Conservation (phyloP, 2,329 filamentous ascomycete genomes). For the Grosmannia huntii region DNA sequence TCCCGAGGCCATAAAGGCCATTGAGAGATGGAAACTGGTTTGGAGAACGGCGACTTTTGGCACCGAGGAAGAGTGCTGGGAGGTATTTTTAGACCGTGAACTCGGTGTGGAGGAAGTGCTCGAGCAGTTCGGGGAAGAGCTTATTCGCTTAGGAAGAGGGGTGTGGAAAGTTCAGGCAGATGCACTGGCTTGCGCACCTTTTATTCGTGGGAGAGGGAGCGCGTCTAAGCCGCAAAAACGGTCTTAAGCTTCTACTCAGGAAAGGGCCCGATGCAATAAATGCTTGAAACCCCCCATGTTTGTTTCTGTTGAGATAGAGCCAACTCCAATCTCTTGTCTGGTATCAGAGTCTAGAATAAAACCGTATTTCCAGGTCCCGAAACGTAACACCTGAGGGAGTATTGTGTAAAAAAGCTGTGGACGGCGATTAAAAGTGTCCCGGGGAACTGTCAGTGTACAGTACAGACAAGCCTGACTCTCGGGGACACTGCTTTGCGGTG, state of each 20-base stretch:
- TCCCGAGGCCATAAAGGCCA: conserved; percentile 20
- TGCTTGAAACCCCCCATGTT: too few relatives aligned
- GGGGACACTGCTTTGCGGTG: background rate
- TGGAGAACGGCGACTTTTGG: conserved; percentile 29
- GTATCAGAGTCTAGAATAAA: too few relatives aligned
- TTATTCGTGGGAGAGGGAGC: background rate
- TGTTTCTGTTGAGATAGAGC: too few relatives aligned
- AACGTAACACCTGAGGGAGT: background rate
- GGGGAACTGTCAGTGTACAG: background rate
- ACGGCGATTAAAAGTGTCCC: background rate
- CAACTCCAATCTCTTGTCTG: too few relatives aligned
- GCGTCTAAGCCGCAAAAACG: too few relatives aligned
- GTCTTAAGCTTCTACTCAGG: too few relatives aligned
- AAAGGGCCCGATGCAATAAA: too few relatives aligned
- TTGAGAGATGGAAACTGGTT: conserved; percentile 25
- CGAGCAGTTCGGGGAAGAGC: conserved; percentile 21
- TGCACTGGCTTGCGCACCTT: conserved; percentile 9
- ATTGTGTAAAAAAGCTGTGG: background rate
- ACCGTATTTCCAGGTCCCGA: too few relatives aligned
- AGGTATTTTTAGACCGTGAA: conserved; percentile 7
- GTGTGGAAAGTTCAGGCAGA: conserved; percentile 24
- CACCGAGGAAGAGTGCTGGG: conserved; percentile 14
- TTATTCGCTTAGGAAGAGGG: conserved; percentile 18
- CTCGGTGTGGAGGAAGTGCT: conserved; percentile 17
- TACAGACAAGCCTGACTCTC: background rate